Percentiles rank a stretch among this genome's conserved stretches.
phyloP scores from a whole-genome alignment of 148 eudicot genomes.

The Chenopodium formosanum region DNA sequence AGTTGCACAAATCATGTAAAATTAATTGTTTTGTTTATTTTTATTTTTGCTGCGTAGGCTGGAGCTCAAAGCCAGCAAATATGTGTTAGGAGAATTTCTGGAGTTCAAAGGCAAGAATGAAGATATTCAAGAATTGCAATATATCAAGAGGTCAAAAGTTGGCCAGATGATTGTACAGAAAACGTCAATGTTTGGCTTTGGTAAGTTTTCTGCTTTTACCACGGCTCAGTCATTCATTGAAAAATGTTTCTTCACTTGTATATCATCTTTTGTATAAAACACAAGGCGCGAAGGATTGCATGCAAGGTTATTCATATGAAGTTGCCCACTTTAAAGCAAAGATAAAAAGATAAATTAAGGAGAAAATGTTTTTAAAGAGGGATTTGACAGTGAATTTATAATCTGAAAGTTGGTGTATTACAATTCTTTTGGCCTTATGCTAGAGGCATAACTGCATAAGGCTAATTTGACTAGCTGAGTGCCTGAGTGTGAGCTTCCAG shows the following conservation, averaged over 20 bases:
- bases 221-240: not conserved
- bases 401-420: not conserved
- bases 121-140: slow-evolving; percentile 57
- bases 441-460: no score
- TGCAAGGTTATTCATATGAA: not conserved
- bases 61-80: slow-evolving; percentile 71
- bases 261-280: not conserved
- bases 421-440: not conserved
- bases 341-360: not conserved
- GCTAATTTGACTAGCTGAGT: no score
- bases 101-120: slow-evolving; percentile 92
- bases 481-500: no score
- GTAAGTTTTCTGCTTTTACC: slow-evolving; percentile 31
- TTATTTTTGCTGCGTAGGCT: slow-evolving; percentile 44
- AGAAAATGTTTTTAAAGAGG: not conserved
- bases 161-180: slow-evolving; percentile 63
- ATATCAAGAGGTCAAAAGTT: slow-evolving; percentile 83
- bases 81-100: slow-evolving; percentile 72
- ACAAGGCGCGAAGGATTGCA: not conserved
- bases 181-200: slow-evolving; percentile 87
- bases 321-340: not conserved
- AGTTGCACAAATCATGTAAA: not conserved
- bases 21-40: not conserved
- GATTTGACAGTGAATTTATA: not conserved
- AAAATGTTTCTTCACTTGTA: not conserved